These are phyloP conservation scores for Claviceps sp. DNA, from an alignment of 2,329 filamentous ascomycete genomes.

Conservation along the genomic window DNA sequence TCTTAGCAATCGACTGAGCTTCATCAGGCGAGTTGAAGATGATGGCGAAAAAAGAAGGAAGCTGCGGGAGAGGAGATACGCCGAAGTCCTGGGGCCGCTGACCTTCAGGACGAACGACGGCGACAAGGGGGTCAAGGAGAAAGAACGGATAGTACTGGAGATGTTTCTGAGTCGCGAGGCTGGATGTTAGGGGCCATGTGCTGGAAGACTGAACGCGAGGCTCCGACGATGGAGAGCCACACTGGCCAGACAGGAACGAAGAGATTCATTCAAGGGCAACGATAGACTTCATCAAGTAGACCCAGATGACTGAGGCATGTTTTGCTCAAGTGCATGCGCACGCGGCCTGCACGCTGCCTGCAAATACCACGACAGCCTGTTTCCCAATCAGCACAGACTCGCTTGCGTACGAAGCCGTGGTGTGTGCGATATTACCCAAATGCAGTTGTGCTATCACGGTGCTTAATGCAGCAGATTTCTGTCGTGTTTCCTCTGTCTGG, in stretches of 20 bases:
- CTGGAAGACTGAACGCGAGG: neutral
- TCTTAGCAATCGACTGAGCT: constrained; percentile 32
- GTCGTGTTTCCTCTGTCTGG: neutral
- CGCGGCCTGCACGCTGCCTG: neutral
- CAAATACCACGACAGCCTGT: neutral
- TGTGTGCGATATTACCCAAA: neutral
- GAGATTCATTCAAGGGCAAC: neutral
- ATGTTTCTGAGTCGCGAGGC: constrained; percentile 40
- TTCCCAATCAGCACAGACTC: neutral
- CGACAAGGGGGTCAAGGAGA: constrained; percentile 49
- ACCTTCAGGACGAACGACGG: constrained; percentile 44
- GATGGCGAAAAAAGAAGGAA: constrained; percentile 32
- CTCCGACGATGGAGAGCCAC: neutral
- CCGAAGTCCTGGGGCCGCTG: constrained; percentile 49
- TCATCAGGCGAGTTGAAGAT: constrained; percentile 20
- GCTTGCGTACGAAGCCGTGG: neutral
- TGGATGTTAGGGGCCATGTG: constrained; percentile 16
- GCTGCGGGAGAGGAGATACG: constrained; percentile 46
- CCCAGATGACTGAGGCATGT: neutral
- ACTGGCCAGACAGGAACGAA: neutral
- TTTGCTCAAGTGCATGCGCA: neutral
- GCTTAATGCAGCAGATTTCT: neutral
- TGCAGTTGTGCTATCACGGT: too few relatives aligned
- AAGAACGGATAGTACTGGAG: constrained; percentile 54
- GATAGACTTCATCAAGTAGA: neutral